Conservation (phyloP, 805 yeast species). For the Ogataea populi-albae region DNA sequence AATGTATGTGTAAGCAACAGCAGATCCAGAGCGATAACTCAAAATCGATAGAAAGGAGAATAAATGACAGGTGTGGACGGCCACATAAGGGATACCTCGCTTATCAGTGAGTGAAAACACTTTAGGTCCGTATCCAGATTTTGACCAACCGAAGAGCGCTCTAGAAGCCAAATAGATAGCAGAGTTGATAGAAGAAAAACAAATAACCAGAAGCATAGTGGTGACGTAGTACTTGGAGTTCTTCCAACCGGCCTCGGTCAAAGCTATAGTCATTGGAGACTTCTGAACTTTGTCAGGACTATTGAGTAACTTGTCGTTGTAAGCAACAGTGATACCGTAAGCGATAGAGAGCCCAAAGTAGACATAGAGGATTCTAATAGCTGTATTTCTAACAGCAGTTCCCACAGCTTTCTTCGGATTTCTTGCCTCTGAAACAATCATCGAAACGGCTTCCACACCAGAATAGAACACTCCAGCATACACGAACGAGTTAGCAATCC, state of each 20-base stretch:
- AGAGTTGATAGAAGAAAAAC: slow-evolving; percentile 64
- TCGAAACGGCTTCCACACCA: slow-evolving; percentile 55
- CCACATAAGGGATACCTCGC: slow-evolving; percentile 58
- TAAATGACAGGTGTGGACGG: slow-evolving; percentile 50
- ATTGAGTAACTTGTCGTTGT: slow-evolving; percentile 42
- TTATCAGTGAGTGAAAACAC: slow-evolving; percentile 48
- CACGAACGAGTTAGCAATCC: slow-evolving; percentile 53
- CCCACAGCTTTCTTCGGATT: slow-evolving; percentile 56
- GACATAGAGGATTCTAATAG: slow-evolving; percentile 50
- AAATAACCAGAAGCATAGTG: slow-evolving; percentile 54
- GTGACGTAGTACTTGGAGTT: slow-evolving; percentile 37
- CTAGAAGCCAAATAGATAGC: slow-evolving; percentile 65
- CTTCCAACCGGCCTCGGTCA: slow-evolving; percentile 43
- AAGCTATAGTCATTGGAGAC: slow-evolving; percentile 43
- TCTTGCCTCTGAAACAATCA: slow-evolving; percentile 55
- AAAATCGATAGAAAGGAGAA: slow-evolving; percentile 54
- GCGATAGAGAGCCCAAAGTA: slow-evolving; percentile 52
- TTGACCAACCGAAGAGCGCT: slow-evolving; percentile 58
- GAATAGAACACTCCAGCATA: slow-evolving; percentile 59
- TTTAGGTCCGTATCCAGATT: slow-evolving; percentile 58
- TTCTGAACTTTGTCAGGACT: slow-evolving; percentile 34
- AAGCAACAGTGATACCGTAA: slow-evolving; percentile 56
- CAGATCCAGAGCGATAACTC: slow-evolving; percentile 55
- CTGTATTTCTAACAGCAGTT: slow-evolving; percentile 50
- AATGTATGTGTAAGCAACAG: slow-evolving; percentile 54